A percentile compares a stretch with the other conserved stretches of the same genome.
These are phyloP conservation scores for Thamnidium elegans DNA, from an alignment of 192 early-diverging fungal species.

Conservation along the genomic window DNA sequence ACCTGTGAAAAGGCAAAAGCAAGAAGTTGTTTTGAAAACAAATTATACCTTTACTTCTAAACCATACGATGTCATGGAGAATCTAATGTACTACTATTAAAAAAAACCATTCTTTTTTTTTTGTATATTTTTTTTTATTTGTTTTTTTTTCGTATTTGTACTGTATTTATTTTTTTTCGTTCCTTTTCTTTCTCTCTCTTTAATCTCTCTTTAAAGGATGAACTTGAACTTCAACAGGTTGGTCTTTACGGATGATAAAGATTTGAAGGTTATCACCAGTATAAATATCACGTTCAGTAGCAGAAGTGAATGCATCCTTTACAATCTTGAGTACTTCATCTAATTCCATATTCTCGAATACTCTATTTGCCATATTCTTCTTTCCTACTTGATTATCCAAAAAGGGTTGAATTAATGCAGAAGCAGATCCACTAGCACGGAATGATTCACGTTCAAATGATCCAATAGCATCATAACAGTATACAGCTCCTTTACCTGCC, in stretches of 20 bases:
- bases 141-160: constrained; percentile 4
- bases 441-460: constrained; percentile 78
- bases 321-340: constrained; percentile 73
- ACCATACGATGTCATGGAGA: constrained; percentile 13
- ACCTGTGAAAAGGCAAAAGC: background rate
- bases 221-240: constrained; percentile 69
- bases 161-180: background rate
- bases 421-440: constrained; percentile 79
- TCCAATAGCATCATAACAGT: constrained; percentile 90
- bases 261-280: constrained; percentile 96
- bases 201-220: constrained; percentile 91
- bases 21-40: background rate
- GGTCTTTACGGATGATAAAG: constrained; percentile 74
- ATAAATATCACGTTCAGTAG: constrained; percentile 97
- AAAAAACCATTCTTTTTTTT: background rate
- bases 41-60: constrained; percentile 1
- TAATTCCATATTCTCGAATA: constrained; percentile 39
- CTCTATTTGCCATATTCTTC: constrained; percentile 62
- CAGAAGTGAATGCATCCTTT: constrained; percentile 95
- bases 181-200: constrained; percentile 1
- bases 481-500: constrained; percentile 90
- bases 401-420: constrained; percentile 94
- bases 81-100: constrained; percentile 7
- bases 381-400: constrained; percentile 90
- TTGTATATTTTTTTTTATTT: too few species aligned